These are phyloP conservation scores for Zarea fungicola DNA, from an alignment of 2,329 filamentous ascomycete species.

Conservation along the genomic window DNA sequence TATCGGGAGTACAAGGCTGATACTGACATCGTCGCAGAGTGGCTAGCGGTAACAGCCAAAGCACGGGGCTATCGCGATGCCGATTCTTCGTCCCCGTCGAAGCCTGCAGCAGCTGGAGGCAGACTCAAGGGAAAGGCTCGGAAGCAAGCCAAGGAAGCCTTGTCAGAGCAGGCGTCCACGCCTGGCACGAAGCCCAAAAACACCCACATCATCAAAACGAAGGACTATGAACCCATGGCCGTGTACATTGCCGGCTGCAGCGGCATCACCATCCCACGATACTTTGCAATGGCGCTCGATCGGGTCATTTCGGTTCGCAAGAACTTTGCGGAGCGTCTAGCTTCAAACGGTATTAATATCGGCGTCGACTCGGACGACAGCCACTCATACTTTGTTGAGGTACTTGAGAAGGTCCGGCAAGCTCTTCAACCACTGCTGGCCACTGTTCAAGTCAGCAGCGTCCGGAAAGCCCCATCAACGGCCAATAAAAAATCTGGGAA, in stretches of 20 bases:
- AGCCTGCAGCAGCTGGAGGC: neutral
- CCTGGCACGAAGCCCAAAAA: neutral
- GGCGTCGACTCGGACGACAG: conserved; percentile 3
- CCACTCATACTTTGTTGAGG: conserved; percentile 17
- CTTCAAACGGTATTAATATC: neutral
- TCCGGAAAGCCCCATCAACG: neutral
- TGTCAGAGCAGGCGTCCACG: neutral
- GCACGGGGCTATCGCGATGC: conserved; percentile 11
- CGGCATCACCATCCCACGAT: conserved; percentile 13
- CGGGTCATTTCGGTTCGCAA: conserved; percentile 18
- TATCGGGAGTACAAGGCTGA: conserved; percentile 20
- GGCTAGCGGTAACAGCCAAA: conserved; percentile 17
- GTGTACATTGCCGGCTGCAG: conserved; percentile 13
- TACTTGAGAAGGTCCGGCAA: conserved; percentile 18
- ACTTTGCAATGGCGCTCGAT: conserved; percentile 14
- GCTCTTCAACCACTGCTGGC: conserved; percentile 16
- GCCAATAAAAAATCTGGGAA: neutral
- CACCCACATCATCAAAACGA: conserved; percentile 14
- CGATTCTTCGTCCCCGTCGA: neutral
- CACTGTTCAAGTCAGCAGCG: conserved; percentile 4
- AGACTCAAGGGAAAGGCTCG: conserved; percentile 15
- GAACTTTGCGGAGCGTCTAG: conserved; percentile 14
- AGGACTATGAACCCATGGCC: conserved; percentile 18
- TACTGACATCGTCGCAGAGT: conserved; percentile 18
- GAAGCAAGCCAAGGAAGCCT: conserved; percentile 5